phyloP scores from a whole-genome alignment of 1,284 basidiomycete genomes.

The Ustilago curta region DNA sequence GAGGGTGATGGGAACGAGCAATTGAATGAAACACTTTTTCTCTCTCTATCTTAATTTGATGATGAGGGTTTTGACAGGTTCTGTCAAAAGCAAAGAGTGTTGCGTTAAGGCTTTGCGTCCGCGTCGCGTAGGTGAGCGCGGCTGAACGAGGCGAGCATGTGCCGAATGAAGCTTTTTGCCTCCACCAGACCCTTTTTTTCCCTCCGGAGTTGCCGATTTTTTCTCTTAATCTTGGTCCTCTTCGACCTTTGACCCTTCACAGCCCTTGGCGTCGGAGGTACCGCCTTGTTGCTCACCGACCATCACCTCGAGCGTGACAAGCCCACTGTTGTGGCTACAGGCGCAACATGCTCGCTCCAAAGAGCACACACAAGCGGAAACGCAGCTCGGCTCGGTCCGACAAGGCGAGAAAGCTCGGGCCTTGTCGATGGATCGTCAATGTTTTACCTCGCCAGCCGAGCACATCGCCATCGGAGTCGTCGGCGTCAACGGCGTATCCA shows the following conservation, averaged over 20 bases:
- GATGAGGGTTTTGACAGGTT: conserved; percentile 37
- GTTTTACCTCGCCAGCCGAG: conserved; percentile 11
- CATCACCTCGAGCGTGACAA: not conserved
- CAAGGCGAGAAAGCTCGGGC: conserved; percentile 39
- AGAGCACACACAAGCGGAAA: conserved; percentile 65
- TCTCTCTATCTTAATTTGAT: too few species aligned
- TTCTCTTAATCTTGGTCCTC: not conserved
- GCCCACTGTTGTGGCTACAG: not conserved
- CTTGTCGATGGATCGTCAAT: conserved; percentile 42
- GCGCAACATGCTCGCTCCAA: conserved; percentile 35
- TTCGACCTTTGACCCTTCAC: not conserved
- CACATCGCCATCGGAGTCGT: not conserved
- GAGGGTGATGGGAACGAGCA: too few species aligned
- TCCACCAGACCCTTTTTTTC: conserved; percentile 7
- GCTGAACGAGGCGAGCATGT: not conserved
- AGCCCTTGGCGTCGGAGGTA: not conserved
- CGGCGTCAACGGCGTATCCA: not conserved
- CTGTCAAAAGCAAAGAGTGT: conserved; percentile 20
- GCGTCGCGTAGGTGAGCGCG: conserved; percentile 21
- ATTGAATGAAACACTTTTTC: not conserved
- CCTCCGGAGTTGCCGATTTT: not conserved
- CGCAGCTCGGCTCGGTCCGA: conserved; percentile 63
- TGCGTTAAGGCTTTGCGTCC: conserved; percentile 13
- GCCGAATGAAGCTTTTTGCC: not conserved
- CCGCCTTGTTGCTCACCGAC: not conserved